Evolutionary conservation across 352 stramenopile species (phyloP), one percentile per base, ranked within the genome.

Genomic region (Pythium scleroteichum): DNA sequence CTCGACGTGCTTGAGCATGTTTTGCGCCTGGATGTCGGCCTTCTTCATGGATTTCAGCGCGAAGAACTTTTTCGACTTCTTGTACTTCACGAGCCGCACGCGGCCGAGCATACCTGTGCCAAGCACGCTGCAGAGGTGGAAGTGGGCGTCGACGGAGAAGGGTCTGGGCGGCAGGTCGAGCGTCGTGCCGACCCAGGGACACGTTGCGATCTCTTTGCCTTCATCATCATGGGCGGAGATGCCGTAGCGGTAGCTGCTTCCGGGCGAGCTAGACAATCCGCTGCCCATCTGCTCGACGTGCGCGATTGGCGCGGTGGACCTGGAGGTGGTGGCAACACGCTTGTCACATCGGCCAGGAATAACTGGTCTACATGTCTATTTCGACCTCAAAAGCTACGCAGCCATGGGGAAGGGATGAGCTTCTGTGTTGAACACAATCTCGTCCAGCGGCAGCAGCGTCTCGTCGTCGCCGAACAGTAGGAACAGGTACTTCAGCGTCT

Each of bases 401-500:
- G 59, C 72, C 64, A 89, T 84, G 8, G 79, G 76, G 53, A 96
- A 84, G 39, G 88, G 80, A 64, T 97, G 90, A 0, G 81, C 90
- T 70, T 96, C 87, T 0, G 90, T 96, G 52, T 91, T 97, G 66
- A 97, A 94, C 45, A 97, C 84, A 41, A 93, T 87, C 50, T 95
- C 64, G 51, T 95, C 75, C 38, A 97, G 69, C 19, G 75, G 55
- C n/a, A 95, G 50, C 52, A 95, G 69, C n/a, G 73, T 73, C 39
- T 72, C 58, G 53, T 95, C 79, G 52, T 94, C 80, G 22, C 73
- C 88, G 67, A 97, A 97, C 22, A 97, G 76, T 54, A 98, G 64
- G 67, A 96, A 97, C 38, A 98, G 73, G 72, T 97, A 98, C 78
- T 98, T 98, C 68, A 97, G 82, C 61, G 92, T 98, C 79, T 97